Percentiles rank a stretch among this genome's conserved stretches.
phyloP scores from a whole-genome alignment of 2,329 filamentous ascomycete genomes.

The Fusarium sp. region DNA sequence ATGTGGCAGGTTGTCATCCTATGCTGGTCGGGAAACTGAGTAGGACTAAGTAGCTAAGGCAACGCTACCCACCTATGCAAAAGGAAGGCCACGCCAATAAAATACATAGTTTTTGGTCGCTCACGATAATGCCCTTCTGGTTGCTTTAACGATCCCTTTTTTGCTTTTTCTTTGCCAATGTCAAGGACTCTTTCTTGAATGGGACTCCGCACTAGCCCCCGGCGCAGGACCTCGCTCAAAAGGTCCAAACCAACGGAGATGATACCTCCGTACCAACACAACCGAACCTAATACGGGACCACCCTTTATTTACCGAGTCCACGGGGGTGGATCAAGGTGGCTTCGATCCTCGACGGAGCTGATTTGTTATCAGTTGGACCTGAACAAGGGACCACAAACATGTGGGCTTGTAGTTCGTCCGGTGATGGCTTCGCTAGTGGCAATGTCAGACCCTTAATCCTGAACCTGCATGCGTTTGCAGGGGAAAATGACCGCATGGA shows the following conservation, averaged over 20 bases:
- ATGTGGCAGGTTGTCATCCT: neutral
- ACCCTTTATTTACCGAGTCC: slow-evolving; percentile 20
- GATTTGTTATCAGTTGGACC: slow-evolving; percentile 9
- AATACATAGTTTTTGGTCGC: neutral
- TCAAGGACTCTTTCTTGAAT: neutral
- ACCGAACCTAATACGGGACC: neutral
- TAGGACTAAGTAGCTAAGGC: neutral
- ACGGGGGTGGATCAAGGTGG: accelerated
- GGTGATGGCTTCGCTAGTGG: too few relatives aligned
- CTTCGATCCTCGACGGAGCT: slow-evolving; percentile 2
- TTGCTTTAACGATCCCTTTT: too few relatives aligned
- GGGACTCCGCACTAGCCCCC: slow-evolving; percentile 12
- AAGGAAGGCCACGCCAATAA: neutral
- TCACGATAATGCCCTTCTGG: too few relatives aligned
- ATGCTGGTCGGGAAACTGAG: neutral
- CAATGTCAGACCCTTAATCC: neutral
- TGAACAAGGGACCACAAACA: neutral
- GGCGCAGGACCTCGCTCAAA: neutral
- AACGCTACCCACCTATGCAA: neutral
- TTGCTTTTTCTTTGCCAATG: too few relatives aligned
- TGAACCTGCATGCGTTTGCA: neutral
- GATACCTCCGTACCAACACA: too few relatives aligned
- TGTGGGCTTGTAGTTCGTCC: too few relatives aligned
- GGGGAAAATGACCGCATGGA: neutral
- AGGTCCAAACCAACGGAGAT: too few relatives aligned